Conservation (phyloP, 2,329 filamentous ascomycete genomes). For the Nothomitra cinnamomea region DNA sequence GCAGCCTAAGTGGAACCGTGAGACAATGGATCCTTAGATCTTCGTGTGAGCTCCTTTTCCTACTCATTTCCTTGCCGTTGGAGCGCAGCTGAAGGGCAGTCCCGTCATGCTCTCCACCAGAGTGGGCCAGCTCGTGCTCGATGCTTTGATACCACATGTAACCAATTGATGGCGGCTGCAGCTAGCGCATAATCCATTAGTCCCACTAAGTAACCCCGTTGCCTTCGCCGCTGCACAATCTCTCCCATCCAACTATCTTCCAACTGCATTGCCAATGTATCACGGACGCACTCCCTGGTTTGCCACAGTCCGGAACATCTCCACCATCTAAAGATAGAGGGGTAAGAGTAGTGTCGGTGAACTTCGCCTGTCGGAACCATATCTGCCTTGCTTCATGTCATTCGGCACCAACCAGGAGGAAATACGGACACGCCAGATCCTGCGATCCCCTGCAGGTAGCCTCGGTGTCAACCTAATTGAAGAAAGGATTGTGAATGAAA, state of each 20-base stretch:
- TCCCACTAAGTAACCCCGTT: neutral
- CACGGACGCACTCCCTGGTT: neutral
- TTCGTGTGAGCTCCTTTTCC: too few species aligned
- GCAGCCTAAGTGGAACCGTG: neutral
- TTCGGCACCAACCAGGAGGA: neutral
- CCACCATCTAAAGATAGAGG: neutral
- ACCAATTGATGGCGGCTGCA: neutral
- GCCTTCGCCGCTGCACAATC: conserved; percentile 2
- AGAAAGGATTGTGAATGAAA: conserved; percentile 1
- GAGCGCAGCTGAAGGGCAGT: too few species aligned
- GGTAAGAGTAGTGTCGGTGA: too few species aligned
- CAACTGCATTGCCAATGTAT: too few species aligned
- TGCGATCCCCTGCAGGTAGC: neutral
- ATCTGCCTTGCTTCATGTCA: conserved; percentile 1
- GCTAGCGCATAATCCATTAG: neutral
- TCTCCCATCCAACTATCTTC: neutral
- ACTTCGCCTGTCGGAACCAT: neutral
- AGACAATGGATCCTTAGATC: too few species aligned
- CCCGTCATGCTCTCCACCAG: neutral
- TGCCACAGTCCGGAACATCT: neutral
- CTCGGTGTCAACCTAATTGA: neutral
- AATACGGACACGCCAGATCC: neutral
- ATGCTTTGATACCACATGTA: neutral
- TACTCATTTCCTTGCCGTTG: too few species aligned
- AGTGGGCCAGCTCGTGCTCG: neutral